Evolutionary conservation across 371 early-diverging fungal genomes (phyloP), one percentile per base, ranked within the genome.

Genomic region (Amoeboradix gromovi): DNA sequence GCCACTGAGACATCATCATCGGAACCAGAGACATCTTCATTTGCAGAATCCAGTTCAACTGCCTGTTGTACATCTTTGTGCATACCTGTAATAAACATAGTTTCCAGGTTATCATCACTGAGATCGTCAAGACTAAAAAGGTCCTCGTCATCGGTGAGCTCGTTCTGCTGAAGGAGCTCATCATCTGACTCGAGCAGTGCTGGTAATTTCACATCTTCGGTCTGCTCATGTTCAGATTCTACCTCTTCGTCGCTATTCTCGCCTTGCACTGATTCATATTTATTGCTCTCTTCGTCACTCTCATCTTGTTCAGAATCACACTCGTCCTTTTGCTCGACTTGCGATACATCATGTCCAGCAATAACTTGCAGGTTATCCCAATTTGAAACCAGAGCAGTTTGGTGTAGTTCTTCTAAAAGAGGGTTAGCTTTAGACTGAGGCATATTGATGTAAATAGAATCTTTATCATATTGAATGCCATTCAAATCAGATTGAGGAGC

Each of bases 401-500:
- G 16, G 22, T 68, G 16, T 30, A 17, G 12, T 17, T 68, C 68
- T 68, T 68, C 68, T 5, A 29, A 29, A 29, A 0, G 5, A 22
- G 48, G 48, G 30, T 68, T 68, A 16, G 12, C 68, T 30, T 31
- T 30, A 27, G 67, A 16, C 5, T 5, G 91, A 5, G 90, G 89
- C 1, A 96, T 88, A 71, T 91, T 87, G 73, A 96, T 92, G 74
- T 96, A 96, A 27, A 96, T 91, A 5, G 94, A 94, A 80, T 96
- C 97, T 75, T 91, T 92, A 77, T 96, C 97, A 77, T 91, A 94
- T 83, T 93, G 84, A 72, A 96, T 88, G 67, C 97, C 97, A 73
- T 90, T 92, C 1, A 96, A 89, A 73, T 94, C 94, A 0, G 91
- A 87, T 92, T 92, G 93, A 32, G 97, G 97, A n/a, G 95, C 97